Percentiles rank a stretch among this genome's conserved stretches.
Conservation (phyloP, 352 stramenopile species). For the Phytophthora meadii region DNA sequence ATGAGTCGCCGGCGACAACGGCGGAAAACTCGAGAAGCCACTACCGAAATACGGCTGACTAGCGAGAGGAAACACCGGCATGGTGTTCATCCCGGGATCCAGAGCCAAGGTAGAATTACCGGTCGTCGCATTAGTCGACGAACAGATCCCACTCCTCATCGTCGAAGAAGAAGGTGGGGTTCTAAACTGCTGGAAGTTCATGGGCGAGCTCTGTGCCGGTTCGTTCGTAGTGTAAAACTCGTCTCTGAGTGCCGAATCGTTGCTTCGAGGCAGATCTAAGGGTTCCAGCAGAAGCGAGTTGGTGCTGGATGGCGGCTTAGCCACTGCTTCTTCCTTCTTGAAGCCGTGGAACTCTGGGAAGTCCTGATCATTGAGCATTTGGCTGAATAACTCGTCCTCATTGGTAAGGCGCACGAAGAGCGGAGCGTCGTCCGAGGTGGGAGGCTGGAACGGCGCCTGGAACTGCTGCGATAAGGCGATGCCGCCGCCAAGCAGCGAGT, state of each 20-base stretch:
- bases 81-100: conserved; percentile 29
- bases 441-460: conserved; percentile 27
- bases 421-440: conserved; percentile 26
- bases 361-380: conserved; percentile 57
- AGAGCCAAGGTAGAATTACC: conserved; percentile 17
- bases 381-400: conserved; percentile 58
- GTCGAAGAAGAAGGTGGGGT: conserved; percentile 3
- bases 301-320: conserved; percentile 14
- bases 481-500: conserved; percentile 43
- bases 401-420: conserved; percentile 32
- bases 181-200: conserved; percentile 15
- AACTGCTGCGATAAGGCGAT: conserved; percentile 27
- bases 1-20: conserved; percentile 7
- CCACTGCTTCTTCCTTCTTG: conserved; percentile 25
- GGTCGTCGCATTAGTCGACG: background rate
- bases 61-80: conserved; percentile 38
- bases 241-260: conserved; percentile 29
- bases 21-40: conserved; percentile 11
- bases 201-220: background rate
- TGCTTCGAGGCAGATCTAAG: conserved; percentile 37
- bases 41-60: conserved; percentile 10
- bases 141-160: conserved; percentile 12
- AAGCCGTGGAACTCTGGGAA: conserved; percentile 40
- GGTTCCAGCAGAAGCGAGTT: conserved; percentile 46
- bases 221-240: conserved; percentile 17